phyloP scores from a whole-genome alignment of 257 asterid species.

The Striga asiatica region DNA sequence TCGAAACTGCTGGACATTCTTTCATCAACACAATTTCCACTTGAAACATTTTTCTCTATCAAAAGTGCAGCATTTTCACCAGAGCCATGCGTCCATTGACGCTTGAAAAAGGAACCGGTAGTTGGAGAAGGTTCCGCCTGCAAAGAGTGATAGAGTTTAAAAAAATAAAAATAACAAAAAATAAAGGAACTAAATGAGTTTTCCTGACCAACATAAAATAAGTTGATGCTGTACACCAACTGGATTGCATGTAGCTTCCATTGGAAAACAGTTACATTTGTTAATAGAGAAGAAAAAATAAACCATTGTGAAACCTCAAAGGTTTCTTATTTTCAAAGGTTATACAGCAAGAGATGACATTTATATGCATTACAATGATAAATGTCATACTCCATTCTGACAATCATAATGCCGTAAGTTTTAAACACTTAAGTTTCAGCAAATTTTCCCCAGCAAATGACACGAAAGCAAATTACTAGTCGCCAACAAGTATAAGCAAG shows the following conservation, averaged over 20 bases:
- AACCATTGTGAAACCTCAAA: conserved; percentile 11
- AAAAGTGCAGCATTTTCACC: conserved; percentile 35
- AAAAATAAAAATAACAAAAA: too few species aligned
- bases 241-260: background rate
- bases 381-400: conserved; percentile 11
- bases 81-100: conserved; percentile 61
- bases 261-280: background rate
- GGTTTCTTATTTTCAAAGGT: background rate
- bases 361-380: conserved; percentile 10
- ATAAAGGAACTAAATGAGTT: conserved; percentile 13
- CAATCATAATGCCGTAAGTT: conserved; percentile 7
- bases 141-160: conserved; percentile 18
- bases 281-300: conserved; percentile 3
- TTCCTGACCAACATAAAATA: conserved; percentile 13
- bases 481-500: conserved; percentile 26
- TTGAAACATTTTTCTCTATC: conserved; percentile 28
- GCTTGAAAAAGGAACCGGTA: conserved; percentile 76
- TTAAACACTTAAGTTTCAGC: conserved; percentile 14
- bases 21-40: conserved; percentile 25
- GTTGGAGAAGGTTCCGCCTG: conserved; percentile 99
- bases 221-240: background rate
- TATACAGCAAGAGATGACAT: conserved; percentile 2
- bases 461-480: conserved; percentile 20
- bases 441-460: conserved; percentile 17
- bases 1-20: conserved; percentile 46